Base-by-base conservation (phyloP, 2,329 filamentous ascomycete genomes). In the Aspergillus sp. region DNA sequence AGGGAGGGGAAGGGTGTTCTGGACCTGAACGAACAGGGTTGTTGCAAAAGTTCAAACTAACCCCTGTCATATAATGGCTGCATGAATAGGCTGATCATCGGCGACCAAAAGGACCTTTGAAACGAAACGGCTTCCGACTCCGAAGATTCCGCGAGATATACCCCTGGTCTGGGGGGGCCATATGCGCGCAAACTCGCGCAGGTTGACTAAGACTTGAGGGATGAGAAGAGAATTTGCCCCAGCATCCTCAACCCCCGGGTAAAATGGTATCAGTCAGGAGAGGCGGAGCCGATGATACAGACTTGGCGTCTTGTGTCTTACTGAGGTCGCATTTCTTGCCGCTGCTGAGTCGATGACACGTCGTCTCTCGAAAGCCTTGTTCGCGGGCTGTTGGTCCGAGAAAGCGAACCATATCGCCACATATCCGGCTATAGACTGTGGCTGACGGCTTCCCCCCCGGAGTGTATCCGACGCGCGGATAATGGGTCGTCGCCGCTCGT, bases 301-400 rank as follows among this genome's bases (percentile, higher is more conserved):
- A 52, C 57, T 62, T 56, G 54, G 60, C 60, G 37, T 39, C 27
- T 46, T 46, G 40, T 24, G 46, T 19, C 12, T 17, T 48, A 13
- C 19, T 44, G 41, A 20, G 20, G 11, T 45, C 33, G 41, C 15
- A n/a, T 46, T 27, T 51, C 37, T 48, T 57, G 46, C 27, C 19
- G 33, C 12, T n/a, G 30, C 9, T 40, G 13, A 12, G 39, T 46
- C 49, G 50, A 64, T 63, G 62, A 63, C 64, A 66, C 64, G 62
- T 63, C 57, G 62, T 57, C 59, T 57, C 59, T 54, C 42, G 57
- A 59, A 54, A 37, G 34, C 34, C 15, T 30, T 9, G 34, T 19
- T 48, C 33, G 44, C 37, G 17, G 44, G 37, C 34, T 44, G 39
- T 55, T 55, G 27, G 53, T 37, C 53, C 45, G 37, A 50, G 37